A percentile compares a stretch with the other conserved stretches of the same genome.
phyloP scores from a whole-genome alignment of 2,329 filamentous ascomycete genomes.

The Bisporella sp. region DNA sequence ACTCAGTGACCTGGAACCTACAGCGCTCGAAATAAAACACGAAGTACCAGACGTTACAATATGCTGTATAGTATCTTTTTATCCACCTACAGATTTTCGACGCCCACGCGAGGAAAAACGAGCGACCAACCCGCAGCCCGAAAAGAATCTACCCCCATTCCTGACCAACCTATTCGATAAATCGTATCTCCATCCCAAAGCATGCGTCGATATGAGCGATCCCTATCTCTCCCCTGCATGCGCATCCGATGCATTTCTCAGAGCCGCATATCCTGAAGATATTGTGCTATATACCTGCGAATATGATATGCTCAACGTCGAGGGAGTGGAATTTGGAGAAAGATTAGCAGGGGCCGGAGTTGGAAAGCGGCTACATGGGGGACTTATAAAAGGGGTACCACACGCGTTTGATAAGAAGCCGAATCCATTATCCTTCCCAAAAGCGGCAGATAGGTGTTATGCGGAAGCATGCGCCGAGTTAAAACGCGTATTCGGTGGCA shows the following conservation, averaged over 20 bases:
- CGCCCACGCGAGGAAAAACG: slow-evolving; percentile 48
- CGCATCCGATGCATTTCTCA: slow-evolving; percentile 45
- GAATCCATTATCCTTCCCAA: slow-evolving; percentile 43
- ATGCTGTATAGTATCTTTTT: slow-evolving; percentile 50
- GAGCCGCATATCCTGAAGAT: slow-evolving; percentile 39
- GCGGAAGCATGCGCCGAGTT: slow-evolving; percentile 25
- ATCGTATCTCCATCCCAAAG: slow-evolving; percentile 48
- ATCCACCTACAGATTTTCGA: slow-evolving; percentile 57
- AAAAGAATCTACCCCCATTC: slow-evolving; percentile 48
- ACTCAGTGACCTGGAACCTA: slow-evolving; percentile 24
- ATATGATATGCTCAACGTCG: slow-evolving; percentile 56
- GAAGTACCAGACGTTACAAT: slow-evolving; percentile 38
- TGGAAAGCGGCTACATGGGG: slow-evolving; percentile 50
- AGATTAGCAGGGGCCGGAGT: slow-evolving; percentile 41
- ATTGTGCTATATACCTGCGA: slow-evolving; percentile 56
- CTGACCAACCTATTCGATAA: slow-evolving; percentile 58
- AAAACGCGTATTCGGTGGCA: slow-evolving; percentile 20
- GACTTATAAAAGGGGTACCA: slow-evolving; percentile 49
- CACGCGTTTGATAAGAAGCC: slow-evolving; percentile 64
- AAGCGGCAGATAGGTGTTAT: slow-evolving; percentile 24
- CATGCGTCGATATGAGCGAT: slow-evolving; percentile 36
- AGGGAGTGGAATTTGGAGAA: slow-evolving; percentile 54
- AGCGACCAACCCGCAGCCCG: slow-evolving; percentile 44
- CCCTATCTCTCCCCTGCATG: slow-evolving; percentile 52
- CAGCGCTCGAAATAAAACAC: slow-evolving; percentile 23